phyloP scores from a whole-genome alignment of 2,329 filamentous ascomycete genomes.

The Zarea fungicola region DNA sequence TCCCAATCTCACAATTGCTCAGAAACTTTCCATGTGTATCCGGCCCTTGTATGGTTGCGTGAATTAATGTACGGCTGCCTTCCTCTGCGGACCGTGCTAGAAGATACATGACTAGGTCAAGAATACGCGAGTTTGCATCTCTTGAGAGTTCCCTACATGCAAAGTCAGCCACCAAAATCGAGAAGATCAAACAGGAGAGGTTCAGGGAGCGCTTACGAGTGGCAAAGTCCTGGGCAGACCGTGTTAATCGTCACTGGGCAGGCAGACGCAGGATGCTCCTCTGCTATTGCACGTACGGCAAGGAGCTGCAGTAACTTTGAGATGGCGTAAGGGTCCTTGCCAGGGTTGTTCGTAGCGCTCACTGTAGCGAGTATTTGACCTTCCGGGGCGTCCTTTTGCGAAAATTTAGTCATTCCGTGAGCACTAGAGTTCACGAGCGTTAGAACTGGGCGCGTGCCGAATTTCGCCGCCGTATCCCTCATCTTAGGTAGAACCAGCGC shows the following conservation, averaged over 20 bases:
- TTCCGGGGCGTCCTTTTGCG: slow-evolving; percentile 21
- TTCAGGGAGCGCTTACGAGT: too few relatives aligned
- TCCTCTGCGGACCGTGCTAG: slow-evolving; percentile 41
- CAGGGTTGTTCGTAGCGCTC: slow-evolving; percentile 21
- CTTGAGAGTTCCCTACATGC: slow-evolving; percentile 39
- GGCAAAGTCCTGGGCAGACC: slow-evolving; percentile 49
- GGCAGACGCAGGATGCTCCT: slow-evolving; percentile 7
- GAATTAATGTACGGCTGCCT: slow-evolving; percentile 40
- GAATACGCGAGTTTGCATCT: slow-evolving; percentile 22
- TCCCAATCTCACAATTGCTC: slow-evolving; percentile 25
- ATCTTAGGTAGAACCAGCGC: slow-evolving; percentile 47
- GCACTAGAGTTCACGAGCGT: slow-evolving; percentile 24
- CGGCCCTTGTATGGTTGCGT: slow-evolving; percentile 30
- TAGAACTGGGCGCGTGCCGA: slow-evolving; percentile 21
- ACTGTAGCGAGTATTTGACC: slow-evolving; percentile 23
- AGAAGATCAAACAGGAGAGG: too few relatives aligned
- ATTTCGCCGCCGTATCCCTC: slow-evolving; percentile 29
- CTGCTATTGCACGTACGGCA: slow-evolving; percentile 20
- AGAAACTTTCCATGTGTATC: slow-evolving; percentile 44
- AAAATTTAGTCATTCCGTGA: slow-evolving; percentile 23
- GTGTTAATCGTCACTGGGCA: slow-evolving; percentile 42
- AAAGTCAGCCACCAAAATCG: too few relatives aligned
- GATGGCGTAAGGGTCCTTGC: slow-evolving; percentile 20
- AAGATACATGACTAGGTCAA: slow-evolving; percentile 24
- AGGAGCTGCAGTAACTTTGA: slow-evolving; percentile 30